Evolutionary conservation across 768 basidiomycete genomes (phyloP), one percentile per base, ranked within the genome.

Genomic region (Podaxis sp.): DNA sequence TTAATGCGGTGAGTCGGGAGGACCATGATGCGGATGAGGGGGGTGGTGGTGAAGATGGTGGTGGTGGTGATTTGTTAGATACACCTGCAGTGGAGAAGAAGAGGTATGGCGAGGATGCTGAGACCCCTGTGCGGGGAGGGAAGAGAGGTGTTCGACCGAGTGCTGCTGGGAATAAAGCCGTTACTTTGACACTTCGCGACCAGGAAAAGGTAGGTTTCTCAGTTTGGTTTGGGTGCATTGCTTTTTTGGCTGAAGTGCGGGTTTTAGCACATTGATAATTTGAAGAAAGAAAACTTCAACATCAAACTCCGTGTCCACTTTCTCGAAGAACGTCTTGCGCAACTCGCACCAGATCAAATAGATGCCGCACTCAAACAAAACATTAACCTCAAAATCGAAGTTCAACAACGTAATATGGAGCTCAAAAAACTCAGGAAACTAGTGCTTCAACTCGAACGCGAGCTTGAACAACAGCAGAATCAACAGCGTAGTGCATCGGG

Each of bases 201-300:
- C 96, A 99, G 73, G 95, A 98, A 75, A 96, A 98, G 83, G 96
- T 93, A 65, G 55, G 79, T 69, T 44, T 25, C 3, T 16, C 21
- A 51, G 5, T 5, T 44, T 44, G 2, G 5, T 44, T 44, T 44
- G 6, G 16, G 18, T 44, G 2, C 2, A 44, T 7, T 44, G n/a
- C 5, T 5, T 16, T 16, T 44, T 16, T 2, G 9, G 6, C 42
- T 18, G n/a, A 18, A 6, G n/a, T 1, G 2, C 1, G 1, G 37
- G 23, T 36, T 50, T 21, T 38, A 98, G 95, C 91, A 95, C 72
- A 93, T 97, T 69, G 94, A 98, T 74, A 87, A 87, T 63, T 84
- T 95, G 68, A 95, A 96, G 77, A 97, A 95, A 72, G 95, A 98
- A 72, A 96, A 96, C 79, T 98, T 98, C 72, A 90, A 89, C 68